Base-by-base conservation (phyloP, 164 flowering plant species). In the Vitis labrusca region DNA sequence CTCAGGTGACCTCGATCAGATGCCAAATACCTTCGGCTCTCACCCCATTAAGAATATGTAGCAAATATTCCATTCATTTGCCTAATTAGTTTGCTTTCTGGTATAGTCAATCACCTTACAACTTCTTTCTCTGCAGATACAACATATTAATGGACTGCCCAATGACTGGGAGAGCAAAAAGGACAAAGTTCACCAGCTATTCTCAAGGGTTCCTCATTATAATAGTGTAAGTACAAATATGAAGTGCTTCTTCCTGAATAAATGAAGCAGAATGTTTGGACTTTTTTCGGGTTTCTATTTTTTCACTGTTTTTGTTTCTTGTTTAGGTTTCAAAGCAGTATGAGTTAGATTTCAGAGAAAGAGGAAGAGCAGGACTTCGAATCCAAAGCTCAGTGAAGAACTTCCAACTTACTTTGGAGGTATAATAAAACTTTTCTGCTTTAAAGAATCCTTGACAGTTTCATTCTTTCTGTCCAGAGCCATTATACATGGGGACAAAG, bases 271-370 rank as follows among this genome's bases (percentile, higher is more conserved):
- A 32, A 5, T 10, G 3, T 48, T 66, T n/a, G 32, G 44, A 53
- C 59, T 68, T 64, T 0, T 9, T 47, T 56, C 19, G 14, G 14
- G n/a, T 16, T 27, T 51, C 50, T 14, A 44, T 8, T 30, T 16
- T 44, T 59, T 54, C 3, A 13, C 19, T 19, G 10, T n/a, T 50
- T 70, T 27, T 65, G 50, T 58, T 74, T 54, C 16, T 49, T 10
- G 23, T 69, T 47, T 76, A 94, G 97, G 67, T 83, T 10, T 71
- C 85, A 56, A 89, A 77, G 73, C 89, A 83, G 54, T 86, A 86
- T 74, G 99, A 94, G 73, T 75, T 94, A 44, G 98, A 94, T 74
- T 94, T 79, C 80, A 89, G 97, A 85, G 97, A 94, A 60, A 84
- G 84, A 60, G 94, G 88, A 61, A 83, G 83, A 78, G 64, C 85